Base-by-base conservation (phyloP, 805 yeast species). In the Komagataella pseudopastoris region DNA sequence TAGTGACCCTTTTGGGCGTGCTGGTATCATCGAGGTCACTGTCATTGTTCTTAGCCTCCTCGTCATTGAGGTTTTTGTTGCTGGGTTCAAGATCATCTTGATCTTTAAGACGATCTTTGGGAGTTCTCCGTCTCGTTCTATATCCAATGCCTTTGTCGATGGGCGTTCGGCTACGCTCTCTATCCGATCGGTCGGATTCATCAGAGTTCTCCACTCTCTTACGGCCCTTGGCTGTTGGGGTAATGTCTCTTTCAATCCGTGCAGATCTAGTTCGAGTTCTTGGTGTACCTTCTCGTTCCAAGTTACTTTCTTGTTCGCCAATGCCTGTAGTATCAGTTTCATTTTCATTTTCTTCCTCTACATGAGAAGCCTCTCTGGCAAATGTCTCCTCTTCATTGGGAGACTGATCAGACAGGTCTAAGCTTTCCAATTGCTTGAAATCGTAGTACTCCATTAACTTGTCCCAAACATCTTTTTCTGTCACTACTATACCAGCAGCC, bases 381-480 rank as follows among this genome's bases (percentile, higher is more conserved):
- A 50, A 59, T 39, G 54, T 59, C 43, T 56, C 58, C 3, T 54
- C 55, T 6, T 53, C 60, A 45, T 50, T 52, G 4, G 48, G 60
- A 16, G 51, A 47, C 16, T 30, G 48, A 45, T 22, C 52, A 44
- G 49, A 49, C 51, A 48, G 68, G 68, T 53, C 77, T 20, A 81
- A 55, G 23, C 70, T 74, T 54, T 83, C 88, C 7, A 83, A 66
- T 22, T 76, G 77, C 6, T 72, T 69, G 50, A 85, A 64, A 57
- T 85, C 74, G 60, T 83, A 87, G 44, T 76, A 64, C 39, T 65
- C 65, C 1, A 58, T 65, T 23, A 87, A 69, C 59, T 78, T 81
- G 23, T 66, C 71, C 83, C 85, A 78, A 3, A 85, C 69, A 46
- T 83, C 83, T 2, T 60, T 59, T 0, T 76, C 71, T 4, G 39